These are phyloP conservation scores for Golubevia pallescens DNA, from an alignment of 1,284 basidiomycete species.

Conservation along the genomic window DNA sequence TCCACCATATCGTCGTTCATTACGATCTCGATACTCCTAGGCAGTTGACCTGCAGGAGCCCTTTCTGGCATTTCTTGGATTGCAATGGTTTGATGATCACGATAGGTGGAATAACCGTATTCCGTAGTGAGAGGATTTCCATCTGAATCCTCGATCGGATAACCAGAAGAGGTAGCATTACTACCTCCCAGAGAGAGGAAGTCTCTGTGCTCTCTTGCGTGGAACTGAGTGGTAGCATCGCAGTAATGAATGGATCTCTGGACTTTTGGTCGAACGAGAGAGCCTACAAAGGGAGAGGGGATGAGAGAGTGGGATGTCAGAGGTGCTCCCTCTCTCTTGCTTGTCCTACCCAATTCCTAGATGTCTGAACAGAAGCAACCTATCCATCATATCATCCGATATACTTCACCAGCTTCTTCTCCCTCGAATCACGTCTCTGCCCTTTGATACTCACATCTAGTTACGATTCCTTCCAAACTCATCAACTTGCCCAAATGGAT, in stretches of 20 bases:
- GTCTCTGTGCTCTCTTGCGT: conserved; percentile 90
- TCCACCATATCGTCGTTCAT: conserved; percentile 97
- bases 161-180: conserved; percentile 52
- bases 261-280: conserved; percentile 98
- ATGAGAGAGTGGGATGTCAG: neutral
- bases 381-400: too few species aligned
- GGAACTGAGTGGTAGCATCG: conserved; percentile 81
- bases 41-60: conserved; percentile 94
- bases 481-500: conserved; percentile 94
- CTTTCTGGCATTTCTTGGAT: conserved; percentile 99
- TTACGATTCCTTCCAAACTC: conserved; percentile 96
- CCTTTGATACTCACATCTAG: conserved; percentile 84
- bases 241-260: conserved; percentile 95
- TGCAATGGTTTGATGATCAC: conserved; percentile 94
- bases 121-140: conserved; percentile 87
- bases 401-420: too few species aligned
- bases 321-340: neutral
- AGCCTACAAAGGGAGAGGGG: conserved; percentile 67
- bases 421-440: too few species aligned
- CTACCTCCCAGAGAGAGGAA: conserved; percentile 22
- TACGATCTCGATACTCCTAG: conserved; percentile 92
- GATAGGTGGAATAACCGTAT: conserved; percentile 88
- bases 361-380: too few species aligned
- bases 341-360: too few species aligned
- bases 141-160: conserved; percentile 89